Conservation (phyloP, 2,329 filamentous ascomycete genomes). For the Zymoseptoria crescenta region DNA sequence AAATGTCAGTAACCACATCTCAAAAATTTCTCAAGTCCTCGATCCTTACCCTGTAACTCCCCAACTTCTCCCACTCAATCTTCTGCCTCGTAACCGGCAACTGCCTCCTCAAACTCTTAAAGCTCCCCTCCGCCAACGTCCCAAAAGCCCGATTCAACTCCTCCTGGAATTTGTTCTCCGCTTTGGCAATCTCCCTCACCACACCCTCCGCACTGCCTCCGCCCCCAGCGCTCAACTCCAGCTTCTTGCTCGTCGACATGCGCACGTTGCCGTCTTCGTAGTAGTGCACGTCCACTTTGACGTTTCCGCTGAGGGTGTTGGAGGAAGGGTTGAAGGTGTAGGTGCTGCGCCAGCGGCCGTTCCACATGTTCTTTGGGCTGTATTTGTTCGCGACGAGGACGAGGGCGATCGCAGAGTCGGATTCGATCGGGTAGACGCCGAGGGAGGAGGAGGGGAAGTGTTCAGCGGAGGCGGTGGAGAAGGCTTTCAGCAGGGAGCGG, state of each 20-base stretch:
- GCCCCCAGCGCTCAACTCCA: slow-evolving; percentile 52
- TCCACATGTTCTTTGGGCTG: slow-evolving; percentile 98
- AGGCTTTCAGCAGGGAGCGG: slow-evolving; percentile 72
- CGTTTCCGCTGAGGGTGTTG: slow-evolving; percentile 61
- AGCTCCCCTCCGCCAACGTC: slow-evolving; percentile 82
- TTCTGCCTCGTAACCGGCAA: slow-evolving; percentile 95
- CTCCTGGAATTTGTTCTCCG: slow-evolving; percentile 92
- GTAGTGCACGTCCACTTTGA: slow-evolving; percentile 96
- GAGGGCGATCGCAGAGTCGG: slow-evolving; percentile 69
- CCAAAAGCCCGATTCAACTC: slow-evolving; percentile 88
- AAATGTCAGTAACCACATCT: slow-evolving; percentile 5
- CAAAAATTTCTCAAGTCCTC: slow-evolving; percentile 9
- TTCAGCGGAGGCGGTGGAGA: slow-evolving; percentile 70
- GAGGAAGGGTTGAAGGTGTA: slow-evolving; percentile 72
- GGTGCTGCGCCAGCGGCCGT: slow-evolving; percentile 87
- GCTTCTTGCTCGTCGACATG: slow-evolving; percentile 75
- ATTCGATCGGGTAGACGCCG: slow-evolving; percentile 73
- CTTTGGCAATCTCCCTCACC: slow-evolving; percentile 65
- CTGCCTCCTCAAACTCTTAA: slow-evolving; percentile 87
- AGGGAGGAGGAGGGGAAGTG: slow-evolving; percentile 79
- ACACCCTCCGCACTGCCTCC: slow-evolving; percentile 58
- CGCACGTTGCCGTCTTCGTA: slow-evolving; percentile 99
- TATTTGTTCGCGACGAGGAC: slow-evolving; percentile 93
- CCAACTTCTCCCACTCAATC: slow-evolving; percentile 98
- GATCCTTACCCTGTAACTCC: slow-evolving; percentile 69